Base-by-base conservation (phyloP, 768 basidiomycete genomes). In the Termitomyces sp. region DNA sequence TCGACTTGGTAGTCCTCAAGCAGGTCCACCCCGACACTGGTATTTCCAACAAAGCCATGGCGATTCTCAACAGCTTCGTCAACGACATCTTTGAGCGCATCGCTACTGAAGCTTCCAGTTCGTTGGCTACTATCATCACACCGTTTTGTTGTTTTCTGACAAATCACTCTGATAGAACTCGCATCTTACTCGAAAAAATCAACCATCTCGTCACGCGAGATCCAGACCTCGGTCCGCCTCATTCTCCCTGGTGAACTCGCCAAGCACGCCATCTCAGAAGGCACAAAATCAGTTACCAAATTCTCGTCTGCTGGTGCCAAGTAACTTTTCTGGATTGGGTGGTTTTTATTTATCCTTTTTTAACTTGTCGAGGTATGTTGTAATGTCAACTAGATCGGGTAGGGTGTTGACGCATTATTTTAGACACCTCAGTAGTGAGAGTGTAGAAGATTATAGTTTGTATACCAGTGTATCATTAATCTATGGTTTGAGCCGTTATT, bases 131-230 rank as follows among this genome's bases (percentile, higher is more conserved):
- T 9, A 24, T 1, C 18, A 48, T 35, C 35, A 4, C 33, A 7
- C 26, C n/a, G 12, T 20, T 48, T 20, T 43, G 8, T 30, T 24
- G 8, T 30, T 24, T 26, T n/a, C 1, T 14, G n/a, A 42, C 9
- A 35, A 30, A 54, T 40, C 49, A 48, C 61, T 10, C 36, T 3
- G 59, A 54, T 66, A 93, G 91, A 96, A 77, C 93, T 98, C 68
- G 94, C 95, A 56, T 84, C 92, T 1, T 98, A 98, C 82, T 97
- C 95, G 56, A 96, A 98, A 85, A 96, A 97, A 76, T 97, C 96
- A 3, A 98, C 96, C 45, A 98, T 98, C 73, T 96, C 95, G 20
- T 97, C 94, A 24, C 91, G 96, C 59, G 96, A 98, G 76, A 98
- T 98, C 69, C 96, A 98, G 76, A 98, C 96, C 32, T 83, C 92